Percentiles rank a stretch among this genome's conserved stretches.
Conservation (phyloP, 2,329 filamentous ascomycete genomes). For the Rosellinia necatrix region DNA sequence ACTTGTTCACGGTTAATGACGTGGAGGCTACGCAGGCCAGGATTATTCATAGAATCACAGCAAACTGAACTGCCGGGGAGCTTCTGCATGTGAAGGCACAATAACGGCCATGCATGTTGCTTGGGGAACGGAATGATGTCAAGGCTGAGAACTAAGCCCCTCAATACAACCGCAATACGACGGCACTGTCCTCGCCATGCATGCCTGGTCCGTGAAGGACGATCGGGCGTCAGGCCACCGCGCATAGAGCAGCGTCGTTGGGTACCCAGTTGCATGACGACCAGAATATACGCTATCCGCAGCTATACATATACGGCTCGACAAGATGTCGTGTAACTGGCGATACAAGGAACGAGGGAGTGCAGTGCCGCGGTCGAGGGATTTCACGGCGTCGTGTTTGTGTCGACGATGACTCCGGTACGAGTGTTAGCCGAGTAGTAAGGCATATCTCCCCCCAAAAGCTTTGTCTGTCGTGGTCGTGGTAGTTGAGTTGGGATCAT, state of each 20-base stretch:
- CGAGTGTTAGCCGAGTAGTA: too few species aligned
- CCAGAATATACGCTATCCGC: constrained; percentile 7
- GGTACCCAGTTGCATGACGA: constrained; percentile 12
- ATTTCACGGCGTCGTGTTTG: background rate
- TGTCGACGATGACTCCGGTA: background rate
- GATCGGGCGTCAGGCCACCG: constrained; percentile 13
- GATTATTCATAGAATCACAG: constrained; percentile 16
- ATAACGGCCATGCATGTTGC: constrained; percentile 16
- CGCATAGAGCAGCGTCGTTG: background rate
- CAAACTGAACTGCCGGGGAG: too few species aligned
- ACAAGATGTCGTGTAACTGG: constrained; percentile 18
- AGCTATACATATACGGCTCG: constrained; percentile 5
- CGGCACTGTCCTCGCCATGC: constrained; percentile 18
- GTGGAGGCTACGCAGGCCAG: constrained; percentile 33
- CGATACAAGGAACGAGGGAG: background rate
- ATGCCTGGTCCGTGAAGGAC: background rate
- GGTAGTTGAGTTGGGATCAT: too few species aligned
- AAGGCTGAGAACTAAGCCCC: constrained; percentile 1
- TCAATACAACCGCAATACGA: constrained; percentile 4
- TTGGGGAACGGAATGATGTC: constrained; percentile 14
- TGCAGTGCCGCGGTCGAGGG: background rate
- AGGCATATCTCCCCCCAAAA: too few species aligned
- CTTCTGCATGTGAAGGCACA: background rate
- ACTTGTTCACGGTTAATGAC: constrained; percentile 8
- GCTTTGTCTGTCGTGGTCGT: too few species aligned